Base-by-base conservation (phyloP, 2,329 filamentous ascomycete genomes). In the Aureobasidium sp. region DNA sequence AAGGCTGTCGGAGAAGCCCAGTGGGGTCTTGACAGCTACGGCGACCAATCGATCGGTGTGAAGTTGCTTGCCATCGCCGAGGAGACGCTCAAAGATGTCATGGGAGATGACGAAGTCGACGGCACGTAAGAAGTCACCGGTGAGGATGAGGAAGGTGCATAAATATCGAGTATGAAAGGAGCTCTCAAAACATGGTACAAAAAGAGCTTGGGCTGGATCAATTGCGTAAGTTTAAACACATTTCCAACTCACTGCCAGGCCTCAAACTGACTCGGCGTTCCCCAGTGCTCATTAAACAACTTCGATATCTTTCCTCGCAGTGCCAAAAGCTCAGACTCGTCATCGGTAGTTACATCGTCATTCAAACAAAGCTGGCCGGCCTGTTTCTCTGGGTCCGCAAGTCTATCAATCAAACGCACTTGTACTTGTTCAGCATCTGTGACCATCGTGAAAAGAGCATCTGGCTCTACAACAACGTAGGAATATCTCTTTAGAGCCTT, bases 381-480 rank as follows among this genome's bases (percentile, higher is more conserved):
- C 61, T 77, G 76, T 60, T 76, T 77, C 29, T 73, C 72, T 27
- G 76, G 66, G 66, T 73, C 74, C 43, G 79, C 73, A 38, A 76
- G 74, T 18, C 77, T 72, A 38, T 80, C 78, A 9, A 81, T 71
- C 9, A 81, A 68, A 23, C 77, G 72, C 23, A 74, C 75, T 67
- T 79, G 73, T 1, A 77, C 79, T 66, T 82, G 79, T 68, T 82
- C 79, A 2, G 80, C 79, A 70, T 82, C 81, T 33, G 79, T 81
- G 59, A 82, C 71, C 80, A 82, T 81, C 55, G 78, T 75, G 68
- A 81, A 82, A 53, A 73, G 72, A 4, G 79, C 78, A 68, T 81
- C 79, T 7, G 77, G 79, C 43, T 79, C 75, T n/a, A 81, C 72
- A 20, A 82, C 70, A 1, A 75, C 77, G 58, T 82, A 79, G 66